phyloP scores from a whole-genome alignment of 306 rosid genomes.

The Fagus sylvatica region DNA sequence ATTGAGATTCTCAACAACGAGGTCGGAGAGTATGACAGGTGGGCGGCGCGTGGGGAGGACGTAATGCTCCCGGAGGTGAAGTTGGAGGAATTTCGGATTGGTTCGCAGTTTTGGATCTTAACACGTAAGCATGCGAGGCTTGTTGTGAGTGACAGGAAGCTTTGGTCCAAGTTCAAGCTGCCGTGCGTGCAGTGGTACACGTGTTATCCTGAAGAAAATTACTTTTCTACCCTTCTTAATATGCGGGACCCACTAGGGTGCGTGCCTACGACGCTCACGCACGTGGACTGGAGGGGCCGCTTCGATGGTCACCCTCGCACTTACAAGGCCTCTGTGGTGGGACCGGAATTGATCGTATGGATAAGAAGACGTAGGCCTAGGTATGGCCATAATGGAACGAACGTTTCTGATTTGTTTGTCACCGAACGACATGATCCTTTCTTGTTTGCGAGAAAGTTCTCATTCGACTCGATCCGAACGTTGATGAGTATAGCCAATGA shows the following conservation, averaged over 20 bases:
- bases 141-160: slow-evolving; percentile 38
- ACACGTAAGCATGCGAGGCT: slow-evolving; percentile 72
- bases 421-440: slow-evolving; percentile 42
- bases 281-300: slow-evolving; percentile 61
- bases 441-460: slow-evolving; percentile 67
- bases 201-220: slow-evolving; percentile 74
- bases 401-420: slow-evolving; percentile 21
- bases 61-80: slow-evolving; percentile 63
- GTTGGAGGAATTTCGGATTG: slow-evolving; percentile 56
- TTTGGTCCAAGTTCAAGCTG: slow-evolving; percentile 57
- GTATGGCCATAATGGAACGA: slow-evolving; percentile 47
- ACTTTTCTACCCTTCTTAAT: slow-evolving; percentile 71
- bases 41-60: slow-evolving; percentile 71
- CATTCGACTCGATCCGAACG: slow-evolving; percentile 37
- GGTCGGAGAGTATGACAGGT: slow-evolving; percentile 32
- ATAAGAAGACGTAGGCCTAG: slow-evolving; percentile 44
- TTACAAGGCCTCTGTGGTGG: slow-evolving; percentile 45
- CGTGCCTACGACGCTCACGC: slow-evolving; percentile 71
- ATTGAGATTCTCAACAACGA: slow-evolving; percentile 62
- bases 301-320: slow-evolving; percentile 63
- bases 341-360: slow-evolving; percentile 31
- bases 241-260: slow-evolving; percentile 53
- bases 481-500: slow-evolving; percentile 51
- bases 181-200: slow-evolving; percentile 48
- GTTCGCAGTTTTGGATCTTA: slow-evolving; percentile 76